A percentile compares a stretch with the other conserved stretches of the same genome.
Evolutionary conservation across 345 rosid species (phyloP).

Genomic region (Hibiscus trionum): DNA sequence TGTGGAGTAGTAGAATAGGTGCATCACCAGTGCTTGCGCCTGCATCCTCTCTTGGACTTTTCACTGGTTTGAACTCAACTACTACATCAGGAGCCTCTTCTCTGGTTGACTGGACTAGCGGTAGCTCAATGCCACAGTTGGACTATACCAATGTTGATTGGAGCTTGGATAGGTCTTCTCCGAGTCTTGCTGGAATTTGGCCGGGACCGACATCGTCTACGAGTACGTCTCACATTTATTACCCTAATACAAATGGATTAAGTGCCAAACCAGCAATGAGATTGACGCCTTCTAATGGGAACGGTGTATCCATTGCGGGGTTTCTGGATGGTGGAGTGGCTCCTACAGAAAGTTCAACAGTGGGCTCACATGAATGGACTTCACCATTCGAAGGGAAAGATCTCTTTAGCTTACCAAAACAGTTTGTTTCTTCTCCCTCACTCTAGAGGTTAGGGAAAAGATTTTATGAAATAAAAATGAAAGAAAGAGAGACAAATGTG

Average conservation of each 20-base stretch:
- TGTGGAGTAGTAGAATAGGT: conserved; percentile 41
- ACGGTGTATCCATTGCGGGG: conserved; percentile 31
- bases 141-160: conserved; percentile 75
- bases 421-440: conserved; percentile 72
- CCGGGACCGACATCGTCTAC: conserved; percentile 27
- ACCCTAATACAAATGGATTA: conserved; percentile 26
- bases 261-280: conserved; percentile 39
- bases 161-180: conserved; percentile 53
- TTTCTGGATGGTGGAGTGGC: conserved; percentile 33
- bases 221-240: conserved; percentile 28
- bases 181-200: conserved; percentile 37
- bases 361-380: conserved; percentile 63
- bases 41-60: conserved; percentile 75
- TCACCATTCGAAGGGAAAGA: conserved; percentile 89
- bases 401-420: conserved; percentile 82
- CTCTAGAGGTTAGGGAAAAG: conserved; percentile 39
- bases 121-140: conserved; percentile 42
- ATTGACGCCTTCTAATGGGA: conserved; percentile 27
- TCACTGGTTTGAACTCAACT: conserved; percentile 57
- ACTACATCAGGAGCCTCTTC: conserved; percentile 54
- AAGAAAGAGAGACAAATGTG: conserved; percentile 23
- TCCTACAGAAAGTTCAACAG: conserved; percentile 31
- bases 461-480: conserved; percentile 30
- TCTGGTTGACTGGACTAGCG: conserved; percentile 66
- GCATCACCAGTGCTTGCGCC: conserved; percentile 53